phyloP scores from a whole-genome alignment of 345 rosid genomes.

The Populus ilicifolia region DNA sequence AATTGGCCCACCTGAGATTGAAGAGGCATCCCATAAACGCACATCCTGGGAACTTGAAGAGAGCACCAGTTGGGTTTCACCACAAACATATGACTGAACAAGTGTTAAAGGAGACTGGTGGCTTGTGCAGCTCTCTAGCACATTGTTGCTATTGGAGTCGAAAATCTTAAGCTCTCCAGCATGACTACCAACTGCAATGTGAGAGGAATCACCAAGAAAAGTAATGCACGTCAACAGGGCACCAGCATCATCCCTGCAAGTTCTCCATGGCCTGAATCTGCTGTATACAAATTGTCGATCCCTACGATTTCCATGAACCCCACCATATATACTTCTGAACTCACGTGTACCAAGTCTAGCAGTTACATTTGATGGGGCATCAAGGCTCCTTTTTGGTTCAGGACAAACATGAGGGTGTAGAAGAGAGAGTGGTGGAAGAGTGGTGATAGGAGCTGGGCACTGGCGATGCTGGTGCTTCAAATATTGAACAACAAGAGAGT shows the following conservation, averaged over 20 bases:
- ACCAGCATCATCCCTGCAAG: slow-evolving; percentile 82
- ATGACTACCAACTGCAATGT: slow-evolving; percentile 86
- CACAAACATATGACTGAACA: slow-evolving; percentile 61
- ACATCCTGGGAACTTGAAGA: slow-evolving; percentile 88
- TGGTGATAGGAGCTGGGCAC: slow-evolving; percentile 96
- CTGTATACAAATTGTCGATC: slow-evolving; percentile 96
- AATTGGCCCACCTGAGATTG: slow-evolving; percentile 59
- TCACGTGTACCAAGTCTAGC: slow-evolving; percentile 85
- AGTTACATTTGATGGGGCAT: slow-evolving; percentile 84
- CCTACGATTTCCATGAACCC: slow-evolving; percentile 89
- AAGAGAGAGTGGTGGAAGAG: slow-evolving; percentile 95
- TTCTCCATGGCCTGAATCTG: slow-evolving; percentile 91
- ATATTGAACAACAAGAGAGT: slow-evolving; percentile 85
- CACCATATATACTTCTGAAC: slow-evolving; percentile 66
- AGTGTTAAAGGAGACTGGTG: slow-evolving; percentile 76
- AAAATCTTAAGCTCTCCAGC: slow-evolving; percentile 77
- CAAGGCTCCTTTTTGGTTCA: slow-evolving; percentile 85
- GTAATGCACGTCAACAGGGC: slow-evolving; percentile 76
- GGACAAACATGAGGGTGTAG: slow-evolving; percentile 95
- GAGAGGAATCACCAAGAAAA: slow-evolving; percentile 73
- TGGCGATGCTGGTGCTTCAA: slow-evolving; percentile 98
- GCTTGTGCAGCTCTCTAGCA: slow-evolving; percentile 66
- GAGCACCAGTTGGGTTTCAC: slow-evolving; percentile 65
- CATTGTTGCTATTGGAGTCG: slow-evolving; percentile 59
- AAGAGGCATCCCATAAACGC: slow-evolving; percentile 79